phyloP scores from a whole-genome alignment of 768 basidiomycete genomes.

The Naganishia vishniacii region DNA sequence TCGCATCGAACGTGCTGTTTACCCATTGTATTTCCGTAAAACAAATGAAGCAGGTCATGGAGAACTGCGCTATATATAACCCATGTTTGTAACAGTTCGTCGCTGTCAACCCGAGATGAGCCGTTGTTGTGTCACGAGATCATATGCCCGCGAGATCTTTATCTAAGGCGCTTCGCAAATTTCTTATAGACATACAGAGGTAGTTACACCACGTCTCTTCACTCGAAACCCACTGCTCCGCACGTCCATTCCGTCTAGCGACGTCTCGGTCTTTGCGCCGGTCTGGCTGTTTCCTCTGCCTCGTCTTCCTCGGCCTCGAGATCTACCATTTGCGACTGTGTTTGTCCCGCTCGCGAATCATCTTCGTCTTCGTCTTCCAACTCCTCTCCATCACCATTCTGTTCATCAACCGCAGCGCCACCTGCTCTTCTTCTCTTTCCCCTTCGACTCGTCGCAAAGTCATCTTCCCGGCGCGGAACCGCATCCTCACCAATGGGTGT shows the following conservation, averaged over 20 bases:
- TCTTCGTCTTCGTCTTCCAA: conserved; percentile 20
- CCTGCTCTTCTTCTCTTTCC: conserved; percentile 26
- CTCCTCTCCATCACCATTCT: conserved; percentile 26
- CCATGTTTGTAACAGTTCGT: background rate
- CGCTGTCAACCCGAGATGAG: background rate
- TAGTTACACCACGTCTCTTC: no score
- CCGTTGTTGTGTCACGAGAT: no score
- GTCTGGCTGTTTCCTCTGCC: background rate
- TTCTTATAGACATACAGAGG: no score
- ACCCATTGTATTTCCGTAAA: conserved; percentile 12
- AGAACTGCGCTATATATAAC: background rate
- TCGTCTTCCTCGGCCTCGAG: conserved; percentile 12
- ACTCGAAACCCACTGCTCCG: no score
- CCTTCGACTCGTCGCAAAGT: conserved; percentile 15
- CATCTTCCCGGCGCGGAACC: conserved; percentile 31
- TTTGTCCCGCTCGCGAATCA: background rate
- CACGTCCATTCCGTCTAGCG: background rate
- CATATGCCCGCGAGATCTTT: no score
- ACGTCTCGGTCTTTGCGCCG: conserved; percentile 7
- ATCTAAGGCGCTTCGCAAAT: no score
- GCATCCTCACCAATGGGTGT: conserved; percentile 40
- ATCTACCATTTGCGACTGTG: conserved; percentile 4
- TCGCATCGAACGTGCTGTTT: background rate
- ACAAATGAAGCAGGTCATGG: conserved; percentile 10
- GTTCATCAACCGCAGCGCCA: conserved; percentile 20